phyloP scores from a whole-genome alignment of 192 early-diverging fungal species.

The Coemansia sp. region DNA sequence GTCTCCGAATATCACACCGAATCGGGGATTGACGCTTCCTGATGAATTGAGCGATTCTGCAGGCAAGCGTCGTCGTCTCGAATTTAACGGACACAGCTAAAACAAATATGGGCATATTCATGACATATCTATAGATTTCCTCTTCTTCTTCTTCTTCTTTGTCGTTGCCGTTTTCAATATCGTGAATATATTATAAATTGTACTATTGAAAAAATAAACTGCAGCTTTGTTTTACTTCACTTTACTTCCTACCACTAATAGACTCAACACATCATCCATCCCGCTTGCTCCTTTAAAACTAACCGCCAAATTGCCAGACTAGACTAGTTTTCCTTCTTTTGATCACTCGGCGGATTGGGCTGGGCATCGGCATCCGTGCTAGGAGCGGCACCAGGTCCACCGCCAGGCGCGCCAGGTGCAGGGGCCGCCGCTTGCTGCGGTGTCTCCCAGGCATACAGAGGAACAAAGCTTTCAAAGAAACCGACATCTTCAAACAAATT shows the following conservation, averaged over 20 bases:
- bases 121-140: too few relatives aligned
- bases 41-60: neutral
- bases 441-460: constrained; percentile 81
- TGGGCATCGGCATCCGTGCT: neutral
- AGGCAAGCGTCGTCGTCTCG: constrained; percentile 30
- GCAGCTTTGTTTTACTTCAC: too few relatives aligned
- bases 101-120: too few relatives aligned
- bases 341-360: constrained; percentile 3
- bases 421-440: constrained; percentile 58
- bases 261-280: too few relatives aligned
- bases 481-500: constrained; percentile 96
- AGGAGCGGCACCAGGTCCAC: constrained; percentile 4
- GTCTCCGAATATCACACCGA: constrained; percentile 34
- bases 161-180: too few relatives aligned
- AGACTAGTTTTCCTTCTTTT: constrained; percentile 39
- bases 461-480: constrained; percentile 89
- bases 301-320: too few relatives aligned
- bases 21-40: constrained; percentile 41
- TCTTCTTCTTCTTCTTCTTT: too few relatives aligned
- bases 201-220: constrained; percentile 7
- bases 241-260: too few relatives aligned
- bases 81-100: constrained; percentile 7
- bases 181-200: neutral
- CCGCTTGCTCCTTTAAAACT: too few relatives aligned
- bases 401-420: too few relatives aligned